Evolutionary conservation across 2,329 filamentous ascomycete genomes (phyloP).

Genomic region (Periglandula ipomoeae): DNA sequence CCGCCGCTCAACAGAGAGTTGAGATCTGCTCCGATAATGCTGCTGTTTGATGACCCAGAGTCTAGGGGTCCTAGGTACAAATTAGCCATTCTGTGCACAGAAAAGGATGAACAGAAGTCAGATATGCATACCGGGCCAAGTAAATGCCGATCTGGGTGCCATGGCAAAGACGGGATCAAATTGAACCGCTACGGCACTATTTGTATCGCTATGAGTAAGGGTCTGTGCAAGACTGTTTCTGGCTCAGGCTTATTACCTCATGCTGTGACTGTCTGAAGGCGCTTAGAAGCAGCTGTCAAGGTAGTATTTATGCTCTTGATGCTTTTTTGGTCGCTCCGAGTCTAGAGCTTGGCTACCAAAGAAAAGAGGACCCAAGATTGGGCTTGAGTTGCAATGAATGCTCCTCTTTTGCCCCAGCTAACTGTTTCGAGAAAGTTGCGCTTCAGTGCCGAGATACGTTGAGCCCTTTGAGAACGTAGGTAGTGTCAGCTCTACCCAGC

Average conservation of each 20-base stretch:
- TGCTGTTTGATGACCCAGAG: constrained; percentile 18
- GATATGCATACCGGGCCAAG: constrained; percentile 35
- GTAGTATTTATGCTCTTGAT: background rate
- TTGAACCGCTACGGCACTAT: constrained; percentile 39
- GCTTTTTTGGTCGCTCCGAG: background rate
- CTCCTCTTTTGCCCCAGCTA: too few species aligned
- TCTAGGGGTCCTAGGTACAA: constrained; percentile 24
- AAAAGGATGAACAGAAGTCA: constrained; percentile 7
- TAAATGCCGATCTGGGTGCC: constrained; percentile 40
- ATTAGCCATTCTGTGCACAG: background rate
- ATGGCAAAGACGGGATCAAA: constrained; percentile 44
- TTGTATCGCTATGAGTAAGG: background rate
- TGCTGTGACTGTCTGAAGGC: constrained; percentile 15
- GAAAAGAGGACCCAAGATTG: too few species aligned
- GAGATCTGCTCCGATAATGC: constrained; percentile 36
- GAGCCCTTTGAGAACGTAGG: too few species aligned
- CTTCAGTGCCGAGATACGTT: too few species aligned
- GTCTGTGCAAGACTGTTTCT: background rate
- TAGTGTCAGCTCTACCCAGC: too few species aligned
- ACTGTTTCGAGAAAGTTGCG: too few species aligned
- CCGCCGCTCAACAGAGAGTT: constrained; percentile 31
- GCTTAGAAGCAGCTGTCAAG: background rate
- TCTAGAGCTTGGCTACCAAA: background rate
- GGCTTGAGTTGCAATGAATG: too few species aligned
- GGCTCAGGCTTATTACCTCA: constrained; percentile 25